A percentile compares a stretch with the other conserved stretches of the same genome.
phyloP scores from a whole-genome alignment of 2,329 filamentous ascomycete species.

The Neonectria neomacrospora region DNA sequence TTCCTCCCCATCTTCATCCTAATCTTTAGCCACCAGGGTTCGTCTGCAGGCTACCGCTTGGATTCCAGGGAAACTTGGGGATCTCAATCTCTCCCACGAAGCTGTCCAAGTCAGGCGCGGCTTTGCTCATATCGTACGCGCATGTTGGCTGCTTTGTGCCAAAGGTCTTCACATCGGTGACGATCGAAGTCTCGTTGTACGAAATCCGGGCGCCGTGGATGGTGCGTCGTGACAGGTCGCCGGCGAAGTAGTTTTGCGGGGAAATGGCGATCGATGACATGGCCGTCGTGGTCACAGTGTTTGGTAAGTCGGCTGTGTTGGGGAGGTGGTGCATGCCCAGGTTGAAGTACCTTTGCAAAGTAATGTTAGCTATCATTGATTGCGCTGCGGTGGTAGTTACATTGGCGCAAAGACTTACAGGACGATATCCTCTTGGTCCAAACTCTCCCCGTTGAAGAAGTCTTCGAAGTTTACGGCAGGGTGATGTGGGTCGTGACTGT shows the following conservation, averaged over 20 bases:
- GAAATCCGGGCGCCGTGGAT: constrained; percentile 27
- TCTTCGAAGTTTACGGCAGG: constrained; percentile 46
- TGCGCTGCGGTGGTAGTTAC: fast-evolving
- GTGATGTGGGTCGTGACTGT: constrained; percentile 56
- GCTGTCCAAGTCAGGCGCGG: constrained; percentile 17
- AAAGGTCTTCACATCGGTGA: constrained; percentile 28
- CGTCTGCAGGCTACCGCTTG: constrained; percentile 33
- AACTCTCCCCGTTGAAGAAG: constrained; percentile 30
- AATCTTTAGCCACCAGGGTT: constrained; percentile 30
- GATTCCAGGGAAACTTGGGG: constrained; percentile 32
- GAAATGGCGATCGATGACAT: constrained; percentile 30
- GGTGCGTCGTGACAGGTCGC: constrained; percentile 28
- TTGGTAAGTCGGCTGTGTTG: constrained; percentile 31
- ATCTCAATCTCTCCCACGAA: constrained; percentile 34
- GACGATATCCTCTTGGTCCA: constrained; percentile 31
- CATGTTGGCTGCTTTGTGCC: constrained; percentile 31
- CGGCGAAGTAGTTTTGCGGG: constrained; percentile 30
- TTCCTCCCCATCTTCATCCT: background rate
- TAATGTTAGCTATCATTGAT: background rate
- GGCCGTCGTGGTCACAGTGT: constrained; percentile 20
- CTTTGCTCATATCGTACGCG: constrained; percentile 19
- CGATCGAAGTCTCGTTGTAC: constrained; percentile 15
- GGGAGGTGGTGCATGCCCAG: constrained; percentile 34
- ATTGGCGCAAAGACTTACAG: constrained; percentile 8
- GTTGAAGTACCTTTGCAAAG: constrained; percentile 25